Conservation (phyloP, 441 rosid species). For the Corymbia citriodora region DNA sequence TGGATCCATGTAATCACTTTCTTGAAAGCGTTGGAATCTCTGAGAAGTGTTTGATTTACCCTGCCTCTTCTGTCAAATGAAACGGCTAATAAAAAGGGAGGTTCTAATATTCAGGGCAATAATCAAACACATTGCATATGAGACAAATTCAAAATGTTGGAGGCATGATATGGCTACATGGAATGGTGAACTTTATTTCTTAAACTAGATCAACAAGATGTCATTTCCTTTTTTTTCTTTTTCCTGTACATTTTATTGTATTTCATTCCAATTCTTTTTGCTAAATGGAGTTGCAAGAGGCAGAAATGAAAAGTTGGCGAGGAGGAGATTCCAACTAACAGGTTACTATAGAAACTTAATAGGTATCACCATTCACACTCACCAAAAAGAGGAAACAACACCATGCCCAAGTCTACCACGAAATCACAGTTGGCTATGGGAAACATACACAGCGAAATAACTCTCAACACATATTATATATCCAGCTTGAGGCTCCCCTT, state of each 20-base stretch:
- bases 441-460: background rate
- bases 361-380: background rate
- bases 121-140: background rate
- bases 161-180: background rate
- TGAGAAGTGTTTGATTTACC: slow-evolving; percentile 38
- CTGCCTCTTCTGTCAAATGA: slow-evolving; percentile 44
- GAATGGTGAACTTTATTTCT: background rate
- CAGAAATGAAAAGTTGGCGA: background rate
- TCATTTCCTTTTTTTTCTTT: background rate
- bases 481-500: background rate
- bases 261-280: background rate
- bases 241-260: background rate
- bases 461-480: background rate
- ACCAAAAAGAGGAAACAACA: background rate
- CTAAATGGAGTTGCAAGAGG: background rate
- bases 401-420: background rate
- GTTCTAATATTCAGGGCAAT: background rate
- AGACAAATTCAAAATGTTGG: background rate
- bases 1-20: slow-evolving; percentile 88
- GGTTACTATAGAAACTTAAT: background rate
- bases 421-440: background rate
- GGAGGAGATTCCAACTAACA: background rate
- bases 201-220: background rate
- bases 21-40: slow-evolving; percentile 54
- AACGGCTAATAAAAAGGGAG: background rate